Evolutionary conservation across 345 rosid genomes (phyloP), one percentile per base, ranked within the genome.

Genomic region (Hevea brasiliensis): DNA sequence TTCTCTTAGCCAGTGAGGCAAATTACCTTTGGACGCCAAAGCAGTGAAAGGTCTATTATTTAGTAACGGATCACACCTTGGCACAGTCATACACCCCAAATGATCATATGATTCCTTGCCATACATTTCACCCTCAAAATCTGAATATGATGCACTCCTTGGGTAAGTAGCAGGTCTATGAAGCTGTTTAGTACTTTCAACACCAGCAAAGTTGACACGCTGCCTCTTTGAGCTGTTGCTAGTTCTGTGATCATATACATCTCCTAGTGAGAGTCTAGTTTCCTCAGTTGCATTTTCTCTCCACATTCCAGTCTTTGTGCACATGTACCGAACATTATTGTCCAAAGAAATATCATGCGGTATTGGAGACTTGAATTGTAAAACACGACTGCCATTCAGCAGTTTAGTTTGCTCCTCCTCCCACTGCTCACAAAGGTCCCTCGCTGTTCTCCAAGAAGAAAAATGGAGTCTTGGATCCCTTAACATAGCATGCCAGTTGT

Each of bases 1-100:
- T 76, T 82, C 85, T 76, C 81, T 73, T 24, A 85, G 75, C 88
- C 88, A 82, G 77, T 76, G 82, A 23, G 85, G 85, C 48, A 85
- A 71, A 59, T 63, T 74, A 35, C 74, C 80, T 23, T 64, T 78
- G 10, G 61, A 56, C 53, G 55, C 67, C 68, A 59, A 73, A 70
- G 70, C 23, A 54, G 65, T 8, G 2, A 61, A 41, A 40, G 76
- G 71, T 47, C 11, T 20, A 29, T 69, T 50, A 20, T n/a, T 58
- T 27, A 41, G 37, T 5, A 68, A 65, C 18, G 76, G 63, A 75
- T 58, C 76, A 45, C 27, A 51, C 8, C 42, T 65, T 15, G 65
- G 67, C 42, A 65, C 11, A 17, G 41, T 50, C 74, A 48, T 67
- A 20, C 61, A 62, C 40, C 72, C 72, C 17, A 44, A 14, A 32